phyloP scores from a whole-genome alignment of 2,329 filamentous ascomycete genomes.

The Cytospora chrysosperma region DNA sequence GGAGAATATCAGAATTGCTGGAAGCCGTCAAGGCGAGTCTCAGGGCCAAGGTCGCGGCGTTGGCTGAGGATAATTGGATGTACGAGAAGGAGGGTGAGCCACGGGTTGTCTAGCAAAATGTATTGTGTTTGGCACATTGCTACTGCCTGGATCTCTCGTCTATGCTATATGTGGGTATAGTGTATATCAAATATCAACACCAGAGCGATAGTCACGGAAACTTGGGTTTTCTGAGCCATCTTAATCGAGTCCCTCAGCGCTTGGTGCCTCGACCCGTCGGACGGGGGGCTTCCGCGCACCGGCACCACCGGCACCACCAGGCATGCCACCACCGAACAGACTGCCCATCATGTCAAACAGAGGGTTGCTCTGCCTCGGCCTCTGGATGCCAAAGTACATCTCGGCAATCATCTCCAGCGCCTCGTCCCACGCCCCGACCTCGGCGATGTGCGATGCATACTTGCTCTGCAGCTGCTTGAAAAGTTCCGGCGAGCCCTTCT shows the following conservation, averaged over 20 bases:
- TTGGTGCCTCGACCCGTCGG: constrained; percentile 48
- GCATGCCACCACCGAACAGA: constrained; percentile 77
- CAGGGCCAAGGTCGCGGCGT: constrained; percentile 66
- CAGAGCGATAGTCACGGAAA: neutral
- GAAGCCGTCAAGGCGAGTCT: constrained; percentile 69
- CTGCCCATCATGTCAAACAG: constrained; percentile 98
- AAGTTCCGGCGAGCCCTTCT: constrained; percentile 73
- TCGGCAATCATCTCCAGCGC: constrained; percentile 84
- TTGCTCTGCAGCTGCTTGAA: constrained; percentile 81
- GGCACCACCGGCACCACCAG: constrained; percentile 53
- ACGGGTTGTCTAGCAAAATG: constrained; percentile 28
- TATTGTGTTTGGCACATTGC: neutral
- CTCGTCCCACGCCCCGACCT: constrained; percentile 76
- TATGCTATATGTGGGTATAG: constrained; percentile 9
- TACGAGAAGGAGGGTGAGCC: constrained; percentile 68
- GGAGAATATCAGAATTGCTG: constrained; percentile 59
- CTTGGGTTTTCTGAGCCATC: neutral
- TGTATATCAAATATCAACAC: constrained; percentile 13
- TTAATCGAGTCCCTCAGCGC: constrained; percentile 61
- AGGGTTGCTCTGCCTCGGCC: constrained; percentile 86
- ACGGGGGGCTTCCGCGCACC: constrained; percentile 45
- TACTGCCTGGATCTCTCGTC: constrained; percentile 11
- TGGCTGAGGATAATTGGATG: constrained; percentile 90
- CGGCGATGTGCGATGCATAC: constrained; percentile 76
- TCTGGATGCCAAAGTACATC: constrained; percentile 93